Base-by-base conservation (phyloP, 2,329 filamentous ascomycete species). In the Diaporthe velutina region DNA sequence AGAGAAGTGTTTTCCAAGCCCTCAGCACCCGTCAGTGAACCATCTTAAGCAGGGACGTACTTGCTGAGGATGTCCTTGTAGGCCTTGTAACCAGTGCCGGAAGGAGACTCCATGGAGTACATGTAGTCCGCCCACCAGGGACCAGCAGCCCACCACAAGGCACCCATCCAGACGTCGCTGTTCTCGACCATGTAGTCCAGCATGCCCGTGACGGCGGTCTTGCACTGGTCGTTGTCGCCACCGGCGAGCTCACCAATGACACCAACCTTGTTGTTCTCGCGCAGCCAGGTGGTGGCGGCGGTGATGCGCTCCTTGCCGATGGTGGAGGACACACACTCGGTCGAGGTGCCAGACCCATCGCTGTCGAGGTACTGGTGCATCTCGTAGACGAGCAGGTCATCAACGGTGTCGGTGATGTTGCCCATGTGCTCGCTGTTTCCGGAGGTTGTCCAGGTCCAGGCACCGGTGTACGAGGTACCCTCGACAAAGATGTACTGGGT, bases 331-430 rank as follows among this genome's bases (percentile, higher is more conserved):
- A 89, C 88, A 76, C 89, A 91, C 10, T 78, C 77, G 19, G 82
- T 78, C 4, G 81, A 81, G 3, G 88, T 90, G 33, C 89, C 89
- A 7, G 88, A 90, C 55, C 85, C 84, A 79, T 90, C 89, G 1
- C 80, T 78, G 81, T 90, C 89, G 28, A 90, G 87, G 81, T 91
- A 91, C 83, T 91, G 89, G 82, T 90, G 89, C 88, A 91, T 90
- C 83, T 90, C 86, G 79, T 89, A 90, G 77, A 90, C 81, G 73
- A 90, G 79, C 81, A 57, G 45, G 73, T 89, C 88, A 81, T 87
- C 81, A 71, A 84, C 78, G 0, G 88, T 86, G 74, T 90, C 89
- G 1, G 83, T 86, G 52, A 90, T 82, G 13, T 82, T 80, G 76
- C 82, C 85, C 79, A 90, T 83, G 76, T 74, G 3, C 28, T 74